Conservation (phyloP, 441 rosid genomes). For the Omphalea diandra region DNA sequence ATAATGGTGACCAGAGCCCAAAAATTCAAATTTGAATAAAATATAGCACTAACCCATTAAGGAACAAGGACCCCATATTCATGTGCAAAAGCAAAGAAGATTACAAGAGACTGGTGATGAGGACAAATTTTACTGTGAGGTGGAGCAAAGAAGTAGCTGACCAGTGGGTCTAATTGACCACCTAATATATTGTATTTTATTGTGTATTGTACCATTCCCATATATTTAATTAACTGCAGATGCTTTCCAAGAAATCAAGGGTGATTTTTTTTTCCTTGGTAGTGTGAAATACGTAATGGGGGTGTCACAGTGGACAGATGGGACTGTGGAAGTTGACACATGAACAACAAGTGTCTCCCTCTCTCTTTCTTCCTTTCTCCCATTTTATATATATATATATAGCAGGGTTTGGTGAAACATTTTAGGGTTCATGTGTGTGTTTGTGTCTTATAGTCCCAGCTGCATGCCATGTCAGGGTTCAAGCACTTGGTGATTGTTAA, state of each 20-base stretch:
- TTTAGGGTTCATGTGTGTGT: constrained; percentile 9
- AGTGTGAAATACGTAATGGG: too few relatives aligned
- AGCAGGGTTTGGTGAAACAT: neutral
- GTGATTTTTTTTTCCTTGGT: neutral
- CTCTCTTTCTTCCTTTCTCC: neutral
- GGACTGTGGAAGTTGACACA: constrained; percentile 42
- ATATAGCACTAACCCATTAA: neutral
- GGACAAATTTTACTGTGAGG: constrained; percentile 28
- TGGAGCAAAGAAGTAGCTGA: constrained; percentile 30
- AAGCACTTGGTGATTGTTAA: constrained; percentile 84
- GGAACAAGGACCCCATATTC: constrained; percentile 43
- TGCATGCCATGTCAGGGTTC: constrained; percentile 54
- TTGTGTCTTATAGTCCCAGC: constrained; percentile 8
- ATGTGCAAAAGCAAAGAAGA: constrained; percentile 39
- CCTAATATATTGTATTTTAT: too few relatives aligned
- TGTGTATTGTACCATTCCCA: constrained; percentile 24
- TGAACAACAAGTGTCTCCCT: constrained; percentile 27
- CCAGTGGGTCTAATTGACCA: constrained; percentile 36
- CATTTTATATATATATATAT: constrained; percentile 29
- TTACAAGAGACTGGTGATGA: constrained; percentile 26
- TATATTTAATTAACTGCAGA: constrained; percentile 29
- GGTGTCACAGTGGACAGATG: constrained; percentile 27
- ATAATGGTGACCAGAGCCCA: neutral
- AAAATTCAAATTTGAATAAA: constrained; percentile 26
- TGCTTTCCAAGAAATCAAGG: constrained; percentile 33